A percentile compares a stretch with the other conserved stretches of the same genome.
These are phyloP conservation scores for Colletotrichum shisoi DNA, from an alignment of 2,329 filamentous ascomycete species.

Conservation along the genomic window DNA sequence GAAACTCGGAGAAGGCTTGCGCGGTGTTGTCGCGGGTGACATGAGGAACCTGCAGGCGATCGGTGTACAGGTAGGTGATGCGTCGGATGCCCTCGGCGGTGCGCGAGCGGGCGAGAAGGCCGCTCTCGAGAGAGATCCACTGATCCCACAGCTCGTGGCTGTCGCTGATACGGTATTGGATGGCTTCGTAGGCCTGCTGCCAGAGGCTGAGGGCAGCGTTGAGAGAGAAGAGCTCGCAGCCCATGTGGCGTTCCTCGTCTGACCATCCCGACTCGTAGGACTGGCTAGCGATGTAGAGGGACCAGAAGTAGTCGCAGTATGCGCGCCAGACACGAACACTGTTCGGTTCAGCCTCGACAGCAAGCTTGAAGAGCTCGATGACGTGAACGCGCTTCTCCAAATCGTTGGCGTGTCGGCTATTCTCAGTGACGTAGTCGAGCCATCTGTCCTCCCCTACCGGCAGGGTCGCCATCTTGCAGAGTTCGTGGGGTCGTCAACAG, in stretches of 20 bases:
- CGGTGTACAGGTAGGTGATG: constrained; percentile 73
- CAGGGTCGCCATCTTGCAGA: constrained; percentile 53
- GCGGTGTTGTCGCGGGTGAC: constrained; percentile 77
- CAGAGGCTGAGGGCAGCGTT: constrained; percentile 72
- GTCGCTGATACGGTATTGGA: constrained; percentile 77
- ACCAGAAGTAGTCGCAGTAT: constrained; percentile 81
- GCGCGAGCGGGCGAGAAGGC: constrained; percentile 67
- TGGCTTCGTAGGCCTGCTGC: constrained; percentile 74
- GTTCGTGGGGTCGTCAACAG: constrained; percentile 36
- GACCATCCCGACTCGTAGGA: constrained; percentile 64
- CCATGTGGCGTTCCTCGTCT: constrained; percentile 73
- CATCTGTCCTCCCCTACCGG: constrained; percentile 80
- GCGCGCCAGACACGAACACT: constrained; percentile 78
- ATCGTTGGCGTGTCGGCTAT: constrained; percentile 66
- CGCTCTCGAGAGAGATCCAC: constrained; percentile 75
- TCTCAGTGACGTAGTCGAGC: constrained; percentile 79
- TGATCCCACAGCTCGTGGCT: constrained; percentile 82
- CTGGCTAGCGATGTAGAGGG: constrained; percentile 71
- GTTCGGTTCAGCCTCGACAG: constrained; percentile 74
- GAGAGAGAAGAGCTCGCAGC: constrained; percentile 75
- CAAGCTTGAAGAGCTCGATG: constrained; percentile 75
- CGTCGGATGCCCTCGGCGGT: constrained; percentile 67
- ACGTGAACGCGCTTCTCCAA: constrained; percentile 73
- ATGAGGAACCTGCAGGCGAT: constrained; percentile 77
- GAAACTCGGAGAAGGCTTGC: constrained; percentile 76